Evolutionary conservation across 208 protist species (phyloP), one percentile per base, ranked within the genome.

Genomic region (Trypanosoma scelopori): DNA sequence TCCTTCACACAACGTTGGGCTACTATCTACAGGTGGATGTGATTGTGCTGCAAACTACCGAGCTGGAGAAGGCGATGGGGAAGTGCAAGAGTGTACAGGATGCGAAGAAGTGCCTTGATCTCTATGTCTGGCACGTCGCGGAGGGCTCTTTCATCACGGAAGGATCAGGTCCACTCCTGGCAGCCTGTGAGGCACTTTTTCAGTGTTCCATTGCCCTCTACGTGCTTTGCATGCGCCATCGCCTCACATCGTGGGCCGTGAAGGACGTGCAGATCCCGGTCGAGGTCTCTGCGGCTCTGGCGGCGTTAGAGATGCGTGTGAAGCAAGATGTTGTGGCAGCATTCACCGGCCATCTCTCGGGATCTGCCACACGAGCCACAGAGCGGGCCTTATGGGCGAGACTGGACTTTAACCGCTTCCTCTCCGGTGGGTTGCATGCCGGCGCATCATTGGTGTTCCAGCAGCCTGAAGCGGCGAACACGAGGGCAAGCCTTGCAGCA

Each of bases 11-110:
- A 18, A 75, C 84, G 30, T 32, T 95, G 25, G 68, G 71, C 25
- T 77, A 89, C 42, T 87, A 95, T 70, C 58, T 88, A 43, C 86
- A 95, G 48, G 83, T 95, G 28, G 89, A 95, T 68, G 84, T 93
- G 2, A 80, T 85, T 35, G 71, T 75, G 65, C 60, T 79, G 48
- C 65, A 66, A 58, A 78, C 77, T 15, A 27, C 69, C n/a, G 60
- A 78, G 55, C 73, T 91, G 35, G 68, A 76, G 47, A 63, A 46
- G 53, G 66, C 68, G 23, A 41, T 75, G 37, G 52, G 60, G 27
- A 63, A 67, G 35, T 94, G 85, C 65, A 69, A 60, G 15, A 85
- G 79, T 65, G 82, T 94, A 22, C 74, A 88, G 48, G 81, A 94
- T 62, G 88, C 88, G 3, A 87, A 87, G 51, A 78, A 61, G 46